Conservation (phyloP, 2,329 filamentous ascomycete species). For the Claviceps lovelessii region DNA sequence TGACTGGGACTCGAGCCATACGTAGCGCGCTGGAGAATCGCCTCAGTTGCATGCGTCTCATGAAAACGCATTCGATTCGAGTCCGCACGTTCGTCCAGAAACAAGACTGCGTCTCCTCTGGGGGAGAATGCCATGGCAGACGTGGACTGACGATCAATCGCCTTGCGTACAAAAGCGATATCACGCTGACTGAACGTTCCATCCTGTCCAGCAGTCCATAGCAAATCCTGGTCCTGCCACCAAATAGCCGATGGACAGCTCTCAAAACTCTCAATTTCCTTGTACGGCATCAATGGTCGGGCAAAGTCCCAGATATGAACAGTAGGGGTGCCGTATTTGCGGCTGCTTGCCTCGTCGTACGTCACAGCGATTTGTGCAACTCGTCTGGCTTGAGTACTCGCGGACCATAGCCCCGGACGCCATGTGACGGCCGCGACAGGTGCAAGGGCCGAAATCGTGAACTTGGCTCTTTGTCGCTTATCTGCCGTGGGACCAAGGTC, state of each 20-base stretch:
- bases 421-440: constrained; percentile 46
- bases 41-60: constrained; percentile 20
- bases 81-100: constrained; percentile 43
- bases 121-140: constrained; percentile 48
- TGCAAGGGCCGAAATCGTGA: constrained; percentile 45
- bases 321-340: constrained; percentile 39
- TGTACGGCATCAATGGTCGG: constrained; percentile 51
- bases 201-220: constrained; percentile 52
- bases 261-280: constrained; percentile 48
- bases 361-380: constrained; percentile 48
- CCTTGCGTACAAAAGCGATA: constrained; percentile 47
- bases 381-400: constrained; percentile 42
- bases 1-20: constrained; percentile 35
- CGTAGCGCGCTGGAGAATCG: constrained; percentile 23
- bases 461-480: constrained; percentile 50
- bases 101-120: constrained; percentile 43
- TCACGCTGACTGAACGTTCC: constrained; percentile 51
- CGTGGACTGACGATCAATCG: constrained; percentile 47
- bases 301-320: constrained; percentile 59
- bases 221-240: constrained; percentile 50
- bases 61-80: constrained; percentile 28
- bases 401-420: constrained; percentile 53
- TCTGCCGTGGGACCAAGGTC: constrained; percentile 46
- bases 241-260: constrained; percentile 41
- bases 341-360: constrained; percentile 42